These are phyloP conservation scores for Cyberlindnera sargentensis DNA, from an alignment of 805 yeast species.

Conservation along the genomic window DNA sequence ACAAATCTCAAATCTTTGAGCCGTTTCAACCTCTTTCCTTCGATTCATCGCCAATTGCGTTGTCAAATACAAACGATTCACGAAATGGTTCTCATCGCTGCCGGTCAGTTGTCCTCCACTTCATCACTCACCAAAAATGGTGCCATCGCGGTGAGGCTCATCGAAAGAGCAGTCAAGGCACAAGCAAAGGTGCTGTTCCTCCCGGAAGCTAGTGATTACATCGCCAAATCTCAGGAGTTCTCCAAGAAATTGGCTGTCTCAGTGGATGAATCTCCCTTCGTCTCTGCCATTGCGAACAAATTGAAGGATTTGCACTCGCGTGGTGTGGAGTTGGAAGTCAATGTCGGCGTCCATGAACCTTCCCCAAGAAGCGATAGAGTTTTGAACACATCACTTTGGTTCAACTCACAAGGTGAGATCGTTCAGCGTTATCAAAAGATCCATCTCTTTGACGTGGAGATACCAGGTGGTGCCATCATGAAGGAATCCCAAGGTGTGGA, in stretches of 20 bases:
- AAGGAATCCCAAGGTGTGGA: constrained; percentile 74
- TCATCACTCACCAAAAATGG: constrained; percentile 56
- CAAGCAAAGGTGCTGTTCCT: constrained; percentile 69
- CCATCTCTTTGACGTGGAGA: constrained; percentile 85
- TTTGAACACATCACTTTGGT: constrained; percentile 68
- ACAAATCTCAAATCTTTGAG: no score
- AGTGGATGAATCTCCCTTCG: constrained; percentile 33
- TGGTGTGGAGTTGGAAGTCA: constrained; percentile 45
- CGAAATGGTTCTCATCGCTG: constrained; percentile 60
- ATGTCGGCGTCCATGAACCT: constrained; percentile 89
- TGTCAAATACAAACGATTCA: not conserved
- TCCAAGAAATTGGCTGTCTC: constrained; percentile 46
- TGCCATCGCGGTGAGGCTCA: constrained; percentile 46
- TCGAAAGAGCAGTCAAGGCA: constrained; percentile 52
- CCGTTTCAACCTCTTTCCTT: no score
- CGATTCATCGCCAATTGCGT: no score
- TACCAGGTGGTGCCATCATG: constrained; percentile 56
- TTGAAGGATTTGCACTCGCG: constrained; percentile 32
- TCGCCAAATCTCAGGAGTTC: constrained; percentile 53
- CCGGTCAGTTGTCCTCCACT: constrained; percentile 82
- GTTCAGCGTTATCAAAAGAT: constrained; percentile 71
- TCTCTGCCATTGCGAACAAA: constrained; percentile 39
- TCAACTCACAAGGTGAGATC: constrained; percentile 57
- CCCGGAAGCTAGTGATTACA: constrained; percentile 92
- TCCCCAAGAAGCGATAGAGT: constrained; percentile 40